Conservation (phyloP, 140 eudicot species). For the Oenanthe javanica region DNA sequence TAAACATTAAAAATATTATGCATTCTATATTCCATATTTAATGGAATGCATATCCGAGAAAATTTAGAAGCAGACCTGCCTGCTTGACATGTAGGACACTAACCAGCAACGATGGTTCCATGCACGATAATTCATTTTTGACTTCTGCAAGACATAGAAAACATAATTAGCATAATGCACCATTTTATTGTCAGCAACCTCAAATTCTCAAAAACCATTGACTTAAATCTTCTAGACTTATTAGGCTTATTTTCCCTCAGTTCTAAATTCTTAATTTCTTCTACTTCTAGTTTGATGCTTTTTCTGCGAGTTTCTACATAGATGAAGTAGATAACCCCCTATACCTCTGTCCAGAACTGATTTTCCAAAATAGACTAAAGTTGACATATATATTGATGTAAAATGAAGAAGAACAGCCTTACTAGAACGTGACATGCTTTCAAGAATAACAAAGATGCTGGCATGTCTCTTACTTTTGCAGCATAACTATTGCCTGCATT, state of each 20-base stretch:
- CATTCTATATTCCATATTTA: neutral
- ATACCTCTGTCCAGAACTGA: neutral
- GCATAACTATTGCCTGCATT: neutral
- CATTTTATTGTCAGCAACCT: neutral
- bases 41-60: slow-evolving; percentile 8
- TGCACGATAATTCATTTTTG: slow-evolving; percentile 92
- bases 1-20: neutral
- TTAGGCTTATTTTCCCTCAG: neutral
- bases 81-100: slow-evolving; percentile 56
- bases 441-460: neutral
- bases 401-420: neutral
- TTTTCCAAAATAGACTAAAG: neutral
- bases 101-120: slow-evolving; percentile 91
- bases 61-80: slow-evolving; percentile 41
- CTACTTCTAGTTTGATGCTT: neutral
- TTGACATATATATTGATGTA: neutral
- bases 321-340: neutral
- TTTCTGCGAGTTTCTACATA: neutral
- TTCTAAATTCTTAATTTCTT: neutral
- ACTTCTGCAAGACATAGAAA: slow-evolving; percentile 43
- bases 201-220: neutral
- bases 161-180: neutral
- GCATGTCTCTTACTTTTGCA: neutral
- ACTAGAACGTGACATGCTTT: neutral
- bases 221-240: neutral